phyloP scores from a whole-genome alignment of 176 grass and related monocot genomes.

The Avena sativa region DNA sequence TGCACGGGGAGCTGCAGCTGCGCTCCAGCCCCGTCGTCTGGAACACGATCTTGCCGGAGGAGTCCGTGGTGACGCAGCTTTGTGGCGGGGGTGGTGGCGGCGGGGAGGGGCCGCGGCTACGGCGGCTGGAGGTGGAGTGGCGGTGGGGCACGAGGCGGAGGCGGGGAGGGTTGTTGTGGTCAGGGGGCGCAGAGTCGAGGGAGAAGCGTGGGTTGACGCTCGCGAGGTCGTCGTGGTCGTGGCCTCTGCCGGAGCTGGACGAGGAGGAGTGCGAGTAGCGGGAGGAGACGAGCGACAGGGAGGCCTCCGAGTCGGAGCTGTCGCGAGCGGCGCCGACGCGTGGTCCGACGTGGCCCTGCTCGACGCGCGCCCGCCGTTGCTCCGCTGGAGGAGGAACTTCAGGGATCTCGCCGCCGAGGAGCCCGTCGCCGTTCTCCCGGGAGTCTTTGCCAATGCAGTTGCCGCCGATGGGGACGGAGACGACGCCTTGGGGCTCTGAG shows the following conservation, averaged over 20 bases:
- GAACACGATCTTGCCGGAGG: conserved; percentile 92
- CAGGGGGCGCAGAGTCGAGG: conserved; percentile 62
- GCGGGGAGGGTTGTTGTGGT: conserved; percentile 54
- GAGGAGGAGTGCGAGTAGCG: conserved; percentile 82
- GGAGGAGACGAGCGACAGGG: conserved; percentile 68
- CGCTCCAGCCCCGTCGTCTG: conserved; percentile 67
- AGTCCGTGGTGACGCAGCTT: conserved; percentile 51
- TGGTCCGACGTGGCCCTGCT: conserved; percentile 42
- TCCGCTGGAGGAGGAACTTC: conserved; percentile 78
- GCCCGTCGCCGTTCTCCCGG: conserved; percentile 16
- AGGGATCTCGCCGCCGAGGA: conserved; percentile 52
- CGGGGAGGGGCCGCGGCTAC: conserved; percentile 32
- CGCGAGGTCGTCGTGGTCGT: conserved; percentile 65
- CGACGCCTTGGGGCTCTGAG: conserved; percentile 48
- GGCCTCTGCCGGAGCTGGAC: conserved; percentile 59
- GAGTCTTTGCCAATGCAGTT: background rate
- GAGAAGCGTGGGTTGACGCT: conserved; percentile 59
- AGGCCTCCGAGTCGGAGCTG: conserved; percentile 76
- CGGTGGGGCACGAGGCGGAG: conserved; percentile 57
- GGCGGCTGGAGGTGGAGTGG: conserved; percentile 26
- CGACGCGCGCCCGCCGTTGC: conserved; percentile 43
- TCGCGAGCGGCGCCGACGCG: conserved; percentile 67
- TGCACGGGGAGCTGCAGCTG: conserved; percentile 88
- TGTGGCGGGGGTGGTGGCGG: background rate
- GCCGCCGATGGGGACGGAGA: background rate